Percentiles rank a stretch among this genome's conserved stretches.
phyloP scores from a whole-genome alignment of 495 filamentous ascomycete species.

The Hyaloscypha variabilis region DNA sequence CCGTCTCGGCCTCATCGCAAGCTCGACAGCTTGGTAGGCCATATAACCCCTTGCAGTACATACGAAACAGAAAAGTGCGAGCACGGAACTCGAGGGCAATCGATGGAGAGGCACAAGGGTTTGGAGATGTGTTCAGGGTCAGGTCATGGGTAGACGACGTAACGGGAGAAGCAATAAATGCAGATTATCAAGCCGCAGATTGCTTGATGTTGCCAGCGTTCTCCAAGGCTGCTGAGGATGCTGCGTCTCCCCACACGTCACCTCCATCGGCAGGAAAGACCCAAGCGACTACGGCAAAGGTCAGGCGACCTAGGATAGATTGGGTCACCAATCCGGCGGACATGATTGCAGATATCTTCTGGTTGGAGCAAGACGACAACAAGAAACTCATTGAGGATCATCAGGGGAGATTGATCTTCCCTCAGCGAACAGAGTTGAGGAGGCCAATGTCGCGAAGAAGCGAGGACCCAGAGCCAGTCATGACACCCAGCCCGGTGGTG shows the following conservation, averaged over 20 bases:
- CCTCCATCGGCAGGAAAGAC: conserved; percentile 25
- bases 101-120: conserved; percentile 73
- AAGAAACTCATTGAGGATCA: conserved; percentile 75
- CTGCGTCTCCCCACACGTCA: conserved; percentile 23
- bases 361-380: conserved; percentile 78
- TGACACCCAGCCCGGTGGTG: conserved; percentile 6
- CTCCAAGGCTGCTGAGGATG: conserved; percentile 21
- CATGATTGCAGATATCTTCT: conserved; percentile 81
- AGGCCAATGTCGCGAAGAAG: conserved; percentile 22
- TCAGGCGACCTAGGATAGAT: conserved; percentile 69
- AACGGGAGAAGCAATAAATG: conserved; percentile 48
- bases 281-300: conserved; percentile 22
- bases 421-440: conserved; percentile 31
- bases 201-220: conserved; percentile 29
- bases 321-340: conserved; percentile 81
- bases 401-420: conserved; percentile 70
- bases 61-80: conserved; percentile 81
- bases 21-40: conserved; percentile 51
- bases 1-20: conserved; percentile 5
- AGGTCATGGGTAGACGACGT: conserved; percentile 75
- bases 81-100: conserved; percentile 71
- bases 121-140: conserved; percentile 70
- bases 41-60: conserved; percentile 87
- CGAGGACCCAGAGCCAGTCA: conserved; percentile 19
- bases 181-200: conserved; percentile 26